Evolutionary conservation across 768 basidiomycete species (phyloP), one percentile per base, ranked within the genome.

Genomic region (Kwoniella heveanensis): DNA sequence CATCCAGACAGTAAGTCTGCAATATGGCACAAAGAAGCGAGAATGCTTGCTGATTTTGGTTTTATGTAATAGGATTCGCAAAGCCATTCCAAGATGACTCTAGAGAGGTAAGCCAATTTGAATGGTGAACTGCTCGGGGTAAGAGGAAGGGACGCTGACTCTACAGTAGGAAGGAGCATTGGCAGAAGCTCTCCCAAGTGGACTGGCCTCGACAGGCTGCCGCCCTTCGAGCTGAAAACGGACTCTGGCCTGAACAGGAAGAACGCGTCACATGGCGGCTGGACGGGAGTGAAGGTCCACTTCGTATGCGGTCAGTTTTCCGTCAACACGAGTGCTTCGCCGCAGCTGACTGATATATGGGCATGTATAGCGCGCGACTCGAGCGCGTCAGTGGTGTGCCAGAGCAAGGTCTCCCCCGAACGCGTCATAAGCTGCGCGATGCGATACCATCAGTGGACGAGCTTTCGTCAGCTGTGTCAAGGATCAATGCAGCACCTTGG

Each of bases 241-340:
- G 92, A 0, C 74, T 95, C 13, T 95, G 93, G 92, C 86, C 88
- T 1, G 83, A 85, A 48, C 78, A 83, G 17, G 82, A 82, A 44
- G 80, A 73, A 1, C 80, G 81, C 24, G 80, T 81, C 7, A 69
- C 84, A 12, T 95, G 93, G 93, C 82, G 88, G 30, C 79, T 95
- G 49, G 93, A 95, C 66, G 92, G 94, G 71, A 93, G 92, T 1
- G 93, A 96, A 72, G 93, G 92, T 0, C 92, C 92, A 1, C 85
- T 90, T 70, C 86, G 92, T 51, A 89, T 90, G 57, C 83, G 92
- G 92, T 91, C 70, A 27, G 83, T 67, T 15, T 1, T 17, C n/a
- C n/a, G n/a, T n/a, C n/a, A n/a, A n/a, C n/a, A n/a, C n/a, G n/a
- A 22, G 26, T 29, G 32, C 13, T 32, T 32, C 13, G 13, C 32